A percentile compares a stretch with the other conserved stretches of the same genome.
Conservation (phyloP, 1,139 yeast genomes). For the Suhomyces bribrorum region DNA sequence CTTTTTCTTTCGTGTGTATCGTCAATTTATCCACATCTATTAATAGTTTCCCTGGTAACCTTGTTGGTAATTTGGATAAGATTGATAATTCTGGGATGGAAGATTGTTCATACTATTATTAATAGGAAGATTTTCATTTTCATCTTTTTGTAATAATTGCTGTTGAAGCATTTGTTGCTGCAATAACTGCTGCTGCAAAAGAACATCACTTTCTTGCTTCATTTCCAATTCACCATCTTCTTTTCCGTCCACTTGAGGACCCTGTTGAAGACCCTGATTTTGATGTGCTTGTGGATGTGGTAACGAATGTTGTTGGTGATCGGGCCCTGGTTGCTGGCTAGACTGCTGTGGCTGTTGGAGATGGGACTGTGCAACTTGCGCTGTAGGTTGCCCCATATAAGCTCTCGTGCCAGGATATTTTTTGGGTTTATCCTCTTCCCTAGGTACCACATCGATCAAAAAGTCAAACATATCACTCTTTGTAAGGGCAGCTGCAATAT, state of each 20-base stretch:
- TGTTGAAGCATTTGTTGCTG: constrained; percentile 19
- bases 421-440: constrained; percentile 68
- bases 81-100: constrained; percentile 10
- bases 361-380: constrained; percentile 14
- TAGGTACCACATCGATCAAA: constrained; percentile 90
- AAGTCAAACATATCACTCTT: constrained; percentile 97
- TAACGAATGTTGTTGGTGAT: constrained; percentile 7
- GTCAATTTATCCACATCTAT: neutral
- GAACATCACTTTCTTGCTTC: constrained; percentile 14
- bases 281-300: constrained; percentile 16
- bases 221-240: constrained; percentile 8
- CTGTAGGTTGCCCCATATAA: constrained; percentile 9
- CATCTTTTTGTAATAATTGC: constrained; percentile 12
- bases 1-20: neutral
- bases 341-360: constrained; percentile 6
- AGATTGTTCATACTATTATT: constrained; percentile 9
- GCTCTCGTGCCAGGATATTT: constrained; percentile 20
- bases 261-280: constrained; percentile 7
- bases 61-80: constrained; percentile 10
- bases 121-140: constrained; percentile 10
- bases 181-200: constrained; percentile 18
- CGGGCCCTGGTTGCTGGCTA: neutral
- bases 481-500: constrained; percentile 92
- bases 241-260: constrained; percentile 6
- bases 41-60: constrained; percentile 15